phyloP scores from a whole-genome alignment of 192 early-diverging fungal genomes.

The Linnemannia exigua region DNA sequence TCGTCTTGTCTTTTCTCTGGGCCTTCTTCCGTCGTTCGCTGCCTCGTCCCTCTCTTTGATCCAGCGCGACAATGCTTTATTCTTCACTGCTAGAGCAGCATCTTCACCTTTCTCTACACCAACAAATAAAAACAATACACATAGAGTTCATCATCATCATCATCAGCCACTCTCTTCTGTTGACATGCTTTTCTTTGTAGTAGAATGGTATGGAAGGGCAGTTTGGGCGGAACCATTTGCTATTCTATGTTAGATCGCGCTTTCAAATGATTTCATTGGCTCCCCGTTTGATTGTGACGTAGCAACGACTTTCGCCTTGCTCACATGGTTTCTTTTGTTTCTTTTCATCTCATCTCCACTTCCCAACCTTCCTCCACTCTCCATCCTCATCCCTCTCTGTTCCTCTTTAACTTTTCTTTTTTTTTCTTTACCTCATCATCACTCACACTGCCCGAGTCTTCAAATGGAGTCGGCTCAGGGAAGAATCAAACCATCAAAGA shows the following conservation, averaged over 20 bases:
- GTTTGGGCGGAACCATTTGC: no score
- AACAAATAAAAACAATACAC: slow-evolving; percentile 11
- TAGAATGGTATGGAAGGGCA: no score
- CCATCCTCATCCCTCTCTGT: background rate
- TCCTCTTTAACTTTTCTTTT: background rate
- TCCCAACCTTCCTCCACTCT: background rate
- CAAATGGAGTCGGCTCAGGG: slow-evolving; percentile 4
- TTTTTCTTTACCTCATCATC: background rate
- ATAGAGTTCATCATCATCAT: background rate
- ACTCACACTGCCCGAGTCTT: background rate
- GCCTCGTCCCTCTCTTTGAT: background rate
- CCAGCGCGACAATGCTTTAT: background rate
- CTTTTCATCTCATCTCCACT: background rate
- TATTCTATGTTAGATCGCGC: no score
- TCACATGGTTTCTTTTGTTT: background rate
- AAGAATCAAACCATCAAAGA: slow-evolving; percentile 2
- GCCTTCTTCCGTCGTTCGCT: background rate
- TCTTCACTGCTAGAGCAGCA: slow-evolving; percentile 30
- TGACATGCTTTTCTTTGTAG: background rate
- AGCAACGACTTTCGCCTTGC: no score
- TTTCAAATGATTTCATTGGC: no score
- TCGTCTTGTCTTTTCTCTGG: slow-evolving; percentile 40
- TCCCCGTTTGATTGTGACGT: background rate
- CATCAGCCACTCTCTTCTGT: no score
- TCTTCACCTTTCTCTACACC: background rate